A percentile compares a stretch with the other conserved stretches of the same genome.
Conservation (phyloP, 2,329 filamentous ascomycete species). For the Biscogniauxia marginata region DNA sequence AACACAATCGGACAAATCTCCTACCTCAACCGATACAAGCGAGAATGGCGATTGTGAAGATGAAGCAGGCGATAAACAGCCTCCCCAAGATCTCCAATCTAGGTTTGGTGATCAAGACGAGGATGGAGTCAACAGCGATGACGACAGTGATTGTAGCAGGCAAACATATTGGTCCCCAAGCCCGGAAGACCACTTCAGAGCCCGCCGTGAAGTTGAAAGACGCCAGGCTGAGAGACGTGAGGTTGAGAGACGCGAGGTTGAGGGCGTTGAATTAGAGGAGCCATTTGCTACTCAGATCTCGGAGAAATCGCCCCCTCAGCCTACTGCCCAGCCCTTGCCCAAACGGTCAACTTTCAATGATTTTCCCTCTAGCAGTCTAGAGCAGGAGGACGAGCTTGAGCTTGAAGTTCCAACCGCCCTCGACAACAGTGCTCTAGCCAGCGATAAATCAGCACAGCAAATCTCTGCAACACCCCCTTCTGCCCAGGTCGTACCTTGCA, state of each 20-base stretch:
- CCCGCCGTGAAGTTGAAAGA: conserved; percentile 1
- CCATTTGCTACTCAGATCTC: conserved; percentile 27
- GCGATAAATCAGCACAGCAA: conserved; percentile 23
- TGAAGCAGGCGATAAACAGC: conserved; percentile 5
- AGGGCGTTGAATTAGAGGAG: conserved; percentile 5
- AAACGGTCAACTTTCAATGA: conserved; percentile 6
- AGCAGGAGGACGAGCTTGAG: conserved; percentile 33
- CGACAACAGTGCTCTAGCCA: conserved; percentile 14
- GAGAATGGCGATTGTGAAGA: background rate
- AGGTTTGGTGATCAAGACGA: conserved; percentile 3
- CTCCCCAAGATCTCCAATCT: background rate
- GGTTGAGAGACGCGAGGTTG: background rate
- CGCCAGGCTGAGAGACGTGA: background rate
- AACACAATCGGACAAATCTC: conserved; percentile 3
- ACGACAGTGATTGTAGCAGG: conserved; percentile 1
- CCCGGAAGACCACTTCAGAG: conserved; percentile 6
- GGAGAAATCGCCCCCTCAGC: conserved; percentile 20
- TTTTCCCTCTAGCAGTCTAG: conserved; percentile 28
- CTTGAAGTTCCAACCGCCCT: conserved; percentile 29
- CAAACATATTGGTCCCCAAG: conserved; percentile 14
- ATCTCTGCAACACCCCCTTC: conserved; percentile 33
- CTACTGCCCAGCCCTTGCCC: conserved; percentile 16
- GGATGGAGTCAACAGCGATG: background rate
- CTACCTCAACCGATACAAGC: background rate
- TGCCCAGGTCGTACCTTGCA: conserved; percentile 33